A percentile compares a stretch with the other conserved stretches of the same genome.
Conservation (phyloP, 1,139 yeast species). For the Petasospora fabianii region DNA sequence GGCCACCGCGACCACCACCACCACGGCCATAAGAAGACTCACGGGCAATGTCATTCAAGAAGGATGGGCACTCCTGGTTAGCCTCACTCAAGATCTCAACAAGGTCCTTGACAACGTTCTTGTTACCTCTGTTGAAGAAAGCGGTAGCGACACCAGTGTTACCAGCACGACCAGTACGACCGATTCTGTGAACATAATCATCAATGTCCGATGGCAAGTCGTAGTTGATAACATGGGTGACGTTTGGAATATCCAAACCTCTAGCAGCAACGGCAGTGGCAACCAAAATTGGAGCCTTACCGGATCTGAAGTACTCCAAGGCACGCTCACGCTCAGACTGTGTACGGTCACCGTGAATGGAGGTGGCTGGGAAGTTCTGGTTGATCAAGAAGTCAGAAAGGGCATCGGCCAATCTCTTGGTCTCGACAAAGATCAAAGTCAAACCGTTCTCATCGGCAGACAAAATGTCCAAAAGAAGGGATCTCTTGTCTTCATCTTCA, state of each 20-base stretch:
- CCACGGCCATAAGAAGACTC: conserved; percentile 66
- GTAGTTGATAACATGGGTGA: conserved; percentile 93
- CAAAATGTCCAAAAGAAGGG: conserved; percentile 84
- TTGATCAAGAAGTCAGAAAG: conserved; percentile 87
- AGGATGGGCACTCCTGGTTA: conserved; percentile 93
- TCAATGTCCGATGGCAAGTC: conserved; percentile 96
- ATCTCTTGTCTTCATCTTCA: conserved; percentile 93
- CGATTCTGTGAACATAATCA: conserved; percentile 98
- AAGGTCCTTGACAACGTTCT: conserved; percentile 83
- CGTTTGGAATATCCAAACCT: conserved; percentile 99
- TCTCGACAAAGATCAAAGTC: conserved; percentile 93
- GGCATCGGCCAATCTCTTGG: conserved; percentile 97
- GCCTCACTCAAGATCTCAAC: conserved; percentile 89
- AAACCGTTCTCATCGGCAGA: conserved; percentile 67
- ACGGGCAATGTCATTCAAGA: conserved; percentile 76
- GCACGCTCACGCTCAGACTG: conserved; percentile 98
- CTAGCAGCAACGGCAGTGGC: conserved; percentile 99
- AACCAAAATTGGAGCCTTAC: conserved; percentile 87
- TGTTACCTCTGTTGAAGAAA: conserved; percentile 94
- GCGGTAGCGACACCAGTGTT: conserved; percentile 98
- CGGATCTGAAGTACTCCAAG: conserved; percentile 79
- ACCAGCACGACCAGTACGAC: conserved; percentile 99
- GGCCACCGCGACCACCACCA: conserved; percentile 60
- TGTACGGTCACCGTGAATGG: conserved; percentile 98
- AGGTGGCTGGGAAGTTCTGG: conserved; percentile 93